phyloP scores from a whole-genome alignment of 345 rosid genomes.

The Cochlearia excelsa region DNA sequence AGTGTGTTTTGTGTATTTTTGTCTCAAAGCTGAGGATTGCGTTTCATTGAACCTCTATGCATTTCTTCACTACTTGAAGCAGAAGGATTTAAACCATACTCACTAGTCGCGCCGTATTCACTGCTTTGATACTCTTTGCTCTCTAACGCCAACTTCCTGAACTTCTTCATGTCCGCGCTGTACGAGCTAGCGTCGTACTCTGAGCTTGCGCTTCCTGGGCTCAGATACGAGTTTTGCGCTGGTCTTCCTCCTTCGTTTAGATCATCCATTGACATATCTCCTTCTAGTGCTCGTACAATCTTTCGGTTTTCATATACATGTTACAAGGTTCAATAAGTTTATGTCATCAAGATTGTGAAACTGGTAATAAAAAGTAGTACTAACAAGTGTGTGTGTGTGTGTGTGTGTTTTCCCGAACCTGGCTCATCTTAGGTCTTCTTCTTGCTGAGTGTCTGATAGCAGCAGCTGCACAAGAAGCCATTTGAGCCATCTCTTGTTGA shows the following conservation, averaged over 20 bases:
- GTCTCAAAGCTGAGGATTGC: conserved; percentile 21
- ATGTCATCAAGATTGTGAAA: conserved; percentile 19
- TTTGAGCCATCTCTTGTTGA: conserved; percentile 59
- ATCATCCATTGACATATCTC: conserved; percentile 57
- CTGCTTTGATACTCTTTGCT: conserved; percentile 49
- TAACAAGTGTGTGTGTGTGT: not conserved
- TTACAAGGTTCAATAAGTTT: conserved; percentile 13
- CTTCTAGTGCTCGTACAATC: conserved; percentile 77
- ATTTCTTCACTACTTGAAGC: conserved; percentile 59
- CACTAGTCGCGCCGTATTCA: conserved; percentile 63
- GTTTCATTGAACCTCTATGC: conserved; percentile 10
- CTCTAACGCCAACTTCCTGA: conserved; percentile 45
- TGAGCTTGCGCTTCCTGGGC: conserved; percentile 32
- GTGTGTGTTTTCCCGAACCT: conserved; percentile 37
- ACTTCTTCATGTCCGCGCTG: conserved; percentile 48
- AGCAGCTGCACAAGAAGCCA: conserved; percentile 79
- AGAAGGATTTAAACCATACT: conserved; percentile 71
- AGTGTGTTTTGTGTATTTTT: conserved; percentile 1
- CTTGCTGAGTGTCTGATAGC: conserved; percentile 66
- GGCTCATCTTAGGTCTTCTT: conserved; percentile 85
- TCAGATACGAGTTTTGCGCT: conserved; percentile 34
- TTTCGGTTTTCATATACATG: conserved; percentile 15
- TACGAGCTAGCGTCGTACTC: conserved; percentile 44
- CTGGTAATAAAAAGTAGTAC: not conserved
- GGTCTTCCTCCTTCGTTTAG: conserved; percentile 49